A percentile compares a stretch with the other conserved stretches of the same genome.
phyloP scores from a whole-genome alignment of 768 basidiomycete genomes.

The Lanmaoa pseudosensibilis region DNA sequence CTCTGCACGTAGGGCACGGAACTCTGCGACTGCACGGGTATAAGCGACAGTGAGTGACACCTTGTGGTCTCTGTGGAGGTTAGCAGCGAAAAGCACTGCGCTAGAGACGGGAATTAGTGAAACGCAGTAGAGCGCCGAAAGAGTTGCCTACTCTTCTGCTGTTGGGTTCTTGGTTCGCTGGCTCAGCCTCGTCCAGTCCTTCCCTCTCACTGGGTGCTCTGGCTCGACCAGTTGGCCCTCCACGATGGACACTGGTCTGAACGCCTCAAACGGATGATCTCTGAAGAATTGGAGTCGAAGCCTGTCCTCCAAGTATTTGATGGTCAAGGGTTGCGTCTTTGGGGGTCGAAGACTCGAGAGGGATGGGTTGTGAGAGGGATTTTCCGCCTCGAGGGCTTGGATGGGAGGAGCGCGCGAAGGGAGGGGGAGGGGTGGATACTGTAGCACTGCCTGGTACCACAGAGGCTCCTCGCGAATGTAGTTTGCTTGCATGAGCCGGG shows the following conservation, averaged over 20 bases:
- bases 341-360: slow-evolving; percentile 33
- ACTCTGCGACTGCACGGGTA: slow-evolving; percentile 74
- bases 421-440: slow-evolving; percentile 84
- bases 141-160: slow-evolving; percentile 79
- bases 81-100: slow-evolving; percentile 75
- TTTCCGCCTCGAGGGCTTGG: slow-evolving; percentile 46
- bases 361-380: slow-evolving; percentile 23
- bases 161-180: slow-evolving; percentile 83
- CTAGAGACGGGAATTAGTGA: slow-evolving; percentile 42
- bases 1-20: slow-evolving; percentile 83
- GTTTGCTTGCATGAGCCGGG: slow-evolving; percentile 70
- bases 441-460: slow-evolving; percentile 84
- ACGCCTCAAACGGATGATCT: slow-evolving; percentile 96
- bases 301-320: slow-evolving; percentile 82
- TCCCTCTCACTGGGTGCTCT: slow-evolving; percentile 56
- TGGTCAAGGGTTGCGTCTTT: slow-evolving; percentile 50
- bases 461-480: slow-evolving; percentile 65
- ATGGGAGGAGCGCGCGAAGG: slow-evolving; percentile 70
- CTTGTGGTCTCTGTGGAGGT: slow-evolving; percentile 65
- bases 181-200: slow-evolving; percentile 72
- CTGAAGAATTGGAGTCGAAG: slow-evolving; percentile 88
- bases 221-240: slow-evolving; percentile 63
- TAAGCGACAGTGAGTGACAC: slow-evolving; percentile 79
- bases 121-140: background rate
- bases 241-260: slow-evolving; percentile 73